Base-by-base conservation (phyloP, 208 protist genomes). In the Leptomonas pyrrhocoris region DNA sequence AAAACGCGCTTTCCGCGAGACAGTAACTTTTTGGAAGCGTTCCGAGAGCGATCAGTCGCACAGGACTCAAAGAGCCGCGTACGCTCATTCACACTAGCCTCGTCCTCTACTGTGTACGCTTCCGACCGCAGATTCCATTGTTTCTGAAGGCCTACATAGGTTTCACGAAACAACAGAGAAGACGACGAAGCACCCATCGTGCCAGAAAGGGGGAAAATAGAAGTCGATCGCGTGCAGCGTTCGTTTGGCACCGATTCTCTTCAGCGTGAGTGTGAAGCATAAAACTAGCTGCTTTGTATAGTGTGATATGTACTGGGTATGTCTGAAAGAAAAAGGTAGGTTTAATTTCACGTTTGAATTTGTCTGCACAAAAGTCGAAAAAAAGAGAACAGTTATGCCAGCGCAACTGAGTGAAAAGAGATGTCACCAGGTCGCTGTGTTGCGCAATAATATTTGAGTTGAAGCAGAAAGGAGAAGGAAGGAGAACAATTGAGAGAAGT, bases 161-260 rank as follows among this genome's bases (percentile, higher is more conserved):
- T 68, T 18, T 77, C 64, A 19, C 72, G 64, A 45, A 70, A 77
- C 16, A 64, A 66, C 11, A 56, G 64, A 25, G 64, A 60, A 2
- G 71, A 77, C 4, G 72, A 72, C 0, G 72, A 56, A 50, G 64
- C 71, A 15, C 72, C 72, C 72, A 77, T 77, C 5, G n/a, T 15
- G 0, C 51, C 40, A 56, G 46, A 43, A 54, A 57, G 2, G 19
- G 28, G 7, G 28, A 19, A 13, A 15, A 54, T 25, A 50, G 46
- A 50, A 31, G 36, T 25, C 46, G 34, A 38, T 38, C 9, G 34
- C 34, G 34, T 9, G 34, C 34, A 38, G 34, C 34, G 3, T 3
- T 38, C 34, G 34, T 12, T 38, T 38, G 7, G 3, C 34, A 38
- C 7, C 34, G 3, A 38, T 9, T 38, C 34, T 38, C 9, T 38